Conservation (phyloP, 2,329 filamentous ascomycete species). For the Thelonectria discophora region DNA sequence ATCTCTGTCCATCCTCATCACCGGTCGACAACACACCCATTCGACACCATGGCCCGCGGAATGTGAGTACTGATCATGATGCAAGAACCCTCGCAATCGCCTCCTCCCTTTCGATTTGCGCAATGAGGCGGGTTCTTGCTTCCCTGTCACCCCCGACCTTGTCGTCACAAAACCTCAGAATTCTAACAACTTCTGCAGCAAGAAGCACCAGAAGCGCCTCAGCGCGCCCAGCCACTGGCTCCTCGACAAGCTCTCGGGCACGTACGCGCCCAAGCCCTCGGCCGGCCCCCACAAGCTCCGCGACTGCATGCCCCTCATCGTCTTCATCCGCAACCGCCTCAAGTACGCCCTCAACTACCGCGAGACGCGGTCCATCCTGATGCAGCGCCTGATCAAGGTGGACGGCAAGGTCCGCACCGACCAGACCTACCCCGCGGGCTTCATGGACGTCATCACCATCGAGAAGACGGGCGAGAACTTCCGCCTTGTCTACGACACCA, state of each 20-base stretch:
- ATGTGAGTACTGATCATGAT: conserved; percentile 55
- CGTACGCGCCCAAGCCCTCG: conserved; percentile 76
- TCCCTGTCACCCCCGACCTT: conserved; percentile 10
- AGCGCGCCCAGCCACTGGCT: conserved; percentile 99
- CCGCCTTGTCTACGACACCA: conserved; percentile 99
- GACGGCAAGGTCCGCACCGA: conserved; percentile 99
- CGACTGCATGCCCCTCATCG: conserved; percentile 98
- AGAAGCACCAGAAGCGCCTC: conserved; percentile 99
- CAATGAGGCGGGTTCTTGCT: conserved; percentile 18
- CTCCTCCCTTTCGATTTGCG: conserved; percentile 6
- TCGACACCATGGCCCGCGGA: conserved; percentile 71
- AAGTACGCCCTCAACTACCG: conserved; percentile 99
- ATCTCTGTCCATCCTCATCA: conserved; percentile 47
- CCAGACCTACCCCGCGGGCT: conserved; percentile 94
- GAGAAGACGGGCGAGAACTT: conserved; percentile 99
- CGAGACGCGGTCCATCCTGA: conserved; percentile 97
- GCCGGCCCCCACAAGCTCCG: conserved; percentile 98
- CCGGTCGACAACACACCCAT: conserved; percentile 50
- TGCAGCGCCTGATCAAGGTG: conserved; percentile 99
- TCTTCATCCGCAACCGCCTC: conserved; percentile 96
- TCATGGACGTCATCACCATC: conserved; percentile 99
- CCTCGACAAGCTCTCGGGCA: conserved; percentile 98
- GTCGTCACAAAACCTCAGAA: conserved; percentile 12
- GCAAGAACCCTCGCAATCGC: conserved; percentile 20
- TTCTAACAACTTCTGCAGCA: conserved; percentile 64